These are phyloP conservation scores for Grammothele lineata DNA, from an alignment of 768 basidiomycete genomes.

Conservation along the genomic window DNA sequence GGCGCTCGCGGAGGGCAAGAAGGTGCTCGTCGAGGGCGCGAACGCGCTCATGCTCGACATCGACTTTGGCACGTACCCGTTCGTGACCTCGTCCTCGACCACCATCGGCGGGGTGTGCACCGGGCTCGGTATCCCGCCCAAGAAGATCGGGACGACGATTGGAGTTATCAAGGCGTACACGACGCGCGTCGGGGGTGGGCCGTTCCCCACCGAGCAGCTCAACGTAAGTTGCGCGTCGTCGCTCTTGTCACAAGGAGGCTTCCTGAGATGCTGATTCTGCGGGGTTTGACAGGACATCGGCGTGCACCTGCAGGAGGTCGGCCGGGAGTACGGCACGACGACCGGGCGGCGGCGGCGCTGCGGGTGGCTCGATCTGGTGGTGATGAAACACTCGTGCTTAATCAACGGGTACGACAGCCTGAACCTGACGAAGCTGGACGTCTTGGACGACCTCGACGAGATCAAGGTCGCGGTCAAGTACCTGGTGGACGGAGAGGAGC, in stretches of 20 bases:
- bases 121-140: constrained; percentile 94
- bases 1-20: constrained; percentile 71
- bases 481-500: constrained; percentile 66
- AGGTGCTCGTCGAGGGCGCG: constrained; percentile 91
- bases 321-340: constrained; percentile 86
- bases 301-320: constrained; percentile 88
- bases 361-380: constrained; percentile 97
- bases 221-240: constrained; percentile 50
- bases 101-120: constrained; percentile 95
- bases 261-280: neutral
- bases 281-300: constrained; percentile 71
- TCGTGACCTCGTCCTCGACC: constrained; percentile 92
- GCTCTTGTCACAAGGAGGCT: neutral
- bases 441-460: constrained; percentile 79
- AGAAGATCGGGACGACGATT: constrained; percentile 77
- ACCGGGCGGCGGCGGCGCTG: constrained; percentile 91
- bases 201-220: constrained; percentile 95
- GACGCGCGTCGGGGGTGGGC: constrained; percentile 96
- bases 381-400: constrained; percentile 84
- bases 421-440: constrained; percentile 95
- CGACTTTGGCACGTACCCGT: constrained; percentile 98
- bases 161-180: constrained; percentile 99
- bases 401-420: constrained; percentile 95
- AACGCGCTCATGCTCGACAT: constrained; percentile 99
- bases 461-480: constrained; percentile 89